Evolutionary conservation across 768 basidiomycete species (phyloP).

Genomic region (Mycena rebaudengoi): DNA sequence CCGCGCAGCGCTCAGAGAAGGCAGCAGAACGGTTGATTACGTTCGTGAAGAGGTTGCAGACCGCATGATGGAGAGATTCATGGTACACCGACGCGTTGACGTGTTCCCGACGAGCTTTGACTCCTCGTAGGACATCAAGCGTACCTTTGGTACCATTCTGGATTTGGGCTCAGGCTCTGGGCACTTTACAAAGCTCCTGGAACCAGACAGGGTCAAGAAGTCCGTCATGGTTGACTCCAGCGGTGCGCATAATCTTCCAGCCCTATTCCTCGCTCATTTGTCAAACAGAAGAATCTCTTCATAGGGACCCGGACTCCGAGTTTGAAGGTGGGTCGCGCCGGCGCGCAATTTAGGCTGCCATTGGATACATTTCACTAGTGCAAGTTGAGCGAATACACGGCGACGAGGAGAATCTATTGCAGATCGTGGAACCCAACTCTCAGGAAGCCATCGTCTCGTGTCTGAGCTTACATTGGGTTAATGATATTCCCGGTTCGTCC

Average conservation of each 20-base stretch:
- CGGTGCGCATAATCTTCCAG: slow-evolving; percentile 56
- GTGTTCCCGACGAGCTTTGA: slow-evolving; percentile 5
- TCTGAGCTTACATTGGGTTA: slow-evolving; percentile 95
- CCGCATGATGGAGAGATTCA: slow-evolving; percentile 87
- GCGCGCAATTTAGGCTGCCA: slow-evolving; percentile 5
- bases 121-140: slow-evolving; percentile 83
- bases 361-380: slow-evolving; percentile 55
- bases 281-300: slow-evolving; percentile 75
- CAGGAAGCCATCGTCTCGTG: slow-evolving; percentile 95
- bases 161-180: slow-evolving; percentile 94
- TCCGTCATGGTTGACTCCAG: slow-evolving; percentile 89
- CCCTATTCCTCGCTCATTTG: not conserved
- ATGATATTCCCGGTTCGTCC: slow-evolving; percentile 88
- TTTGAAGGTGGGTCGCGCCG: slow-evolving; percentile 72
- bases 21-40: slow-evolving; percentile 88
- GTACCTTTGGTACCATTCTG: slow-evolving; percentile 78
- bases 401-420: slow-evolving; percentile 85
- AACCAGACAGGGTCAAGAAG: slow-evolving; percentile 70
- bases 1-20: slow-evolving; percentile 66
- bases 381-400: slow-evolving; percentile 78
- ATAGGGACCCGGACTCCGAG: slow-evolving; percentile 79
- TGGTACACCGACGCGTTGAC: slow-evolving; percentile 54
- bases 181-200: slow-evolving; percentile 87
- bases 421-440: slow-evolving; percentile 70
- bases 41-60: slow-evolving; percentile 91